A percentile compares a stretch with the other conserved stretches of the same genome.
phyloP scores from a whole-genome alignment of 306 rosid species.

The Hippophae tibetana region DNA sequence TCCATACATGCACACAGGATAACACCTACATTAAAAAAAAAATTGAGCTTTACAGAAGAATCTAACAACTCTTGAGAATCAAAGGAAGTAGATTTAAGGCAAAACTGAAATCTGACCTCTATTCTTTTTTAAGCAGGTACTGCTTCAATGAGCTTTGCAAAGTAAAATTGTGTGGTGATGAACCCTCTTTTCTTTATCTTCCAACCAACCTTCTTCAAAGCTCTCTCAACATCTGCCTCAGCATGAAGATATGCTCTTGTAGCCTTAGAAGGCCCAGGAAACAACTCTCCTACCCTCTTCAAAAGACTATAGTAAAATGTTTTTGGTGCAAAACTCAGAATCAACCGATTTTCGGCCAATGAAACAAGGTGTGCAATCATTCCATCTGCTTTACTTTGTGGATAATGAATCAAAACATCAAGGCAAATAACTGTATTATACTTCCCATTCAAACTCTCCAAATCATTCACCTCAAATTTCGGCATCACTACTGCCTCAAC shows the following conservation, averaged over 20 bases:
- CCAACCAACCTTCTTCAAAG: conserved; percentile 78
- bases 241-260: conserved; percentile 92
- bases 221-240: conserved; percentile 77
- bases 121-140: conserved; percentile 49
- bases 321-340: conserved; percentile 90
- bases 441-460: conserved; percentile 82
- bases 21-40: conserved; percentile 16
- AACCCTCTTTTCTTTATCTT: conserved; percentile 71
- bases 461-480: conserved; percentile 66
- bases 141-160: conserved; percentile 82
- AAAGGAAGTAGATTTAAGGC: conserved; percentile 11
- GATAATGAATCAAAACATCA: conserved; percentile 87
- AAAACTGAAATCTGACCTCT: conserved; percentile 35
- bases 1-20: conserved; percentile 24
- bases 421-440: conserved; percentile 69
- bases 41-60: conserved; percentile 30
- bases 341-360: conserved; percentile 61
- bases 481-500: conserved; percentile 39
- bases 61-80: conserved; percentile 19
- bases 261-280: conserved; percentile 96
- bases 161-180: conserved; percentile 75
- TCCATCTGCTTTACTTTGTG: conserved; percentile 81
- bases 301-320: conserved; percentile 67
- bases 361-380: conserved; percentile 91
- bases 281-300: conserved; percentile 90